These are phyloP conservation scores for Uronychia setigera DNA, from an alignment of 73 alveolate species.

Conservation along the genomic window DNA sequence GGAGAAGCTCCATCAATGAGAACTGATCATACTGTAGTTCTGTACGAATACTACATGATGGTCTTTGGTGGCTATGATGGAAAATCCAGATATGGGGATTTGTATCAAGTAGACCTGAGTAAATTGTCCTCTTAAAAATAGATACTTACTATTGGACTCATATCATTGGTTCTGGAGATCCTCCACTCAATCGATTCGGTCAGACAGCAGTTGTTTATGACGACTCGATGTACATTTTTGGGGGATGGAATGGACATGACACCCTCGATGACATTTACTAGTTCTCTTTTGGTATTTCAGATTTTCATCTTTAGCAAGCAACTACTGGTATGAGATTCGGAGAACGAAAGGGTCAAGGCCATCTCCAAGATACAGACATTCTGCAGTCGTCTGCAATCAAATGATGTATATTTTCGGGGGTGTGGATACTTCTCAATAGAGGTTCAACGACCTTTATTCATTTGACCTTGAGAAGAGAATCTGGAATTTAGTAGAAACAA, in stretches of 20 bases:
- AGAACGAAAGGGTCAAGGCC: slow-evolving; percentile 50
- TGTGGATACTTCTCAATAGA: slow-evolving; percentile 69
- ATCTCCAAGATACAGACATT: slow-evolving; percentile 77
- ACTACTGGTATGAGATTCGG: slow-evolving; percentile 58
- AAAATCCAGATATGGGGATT: slow-evolving; percentile 68
- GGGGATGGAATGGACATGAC: slow-evolving; percentile 97
- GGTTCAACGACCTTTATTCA: slow-evolving; percentile 76
- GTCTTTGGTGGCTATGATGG: slow-evolving; percentile 91
- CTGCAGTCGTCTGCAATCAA: slow-evolving; percentile 77
- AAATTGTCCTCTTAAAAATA: neutral
- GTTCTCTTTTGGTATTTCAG: slow-evolving; percentile 49
- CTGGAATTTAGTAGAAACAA: slow-evolving; percentile 69
- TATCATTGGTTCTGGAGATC: slow-evolving; percentile 52
- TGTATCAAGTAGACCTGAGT: slow-evolving; percentile 33
- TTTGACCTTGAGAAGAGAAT: slow-evolving; percentile 65
- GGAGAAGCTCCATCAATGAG: slow-evolving; percentile 51
- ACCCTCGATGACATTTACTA: slow-evolving; percentile 91
- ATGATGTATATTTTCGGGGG: slow-evolving; percentile 87
- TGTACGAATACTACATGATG: slow-evolving; percentile 59
- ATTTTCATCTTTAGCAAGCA: slow-evolving; percentile 56
- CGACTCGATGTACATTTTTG: slow-evolving; percentile 85
- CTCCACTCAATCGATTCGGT: slow-evolving; percentile 77
- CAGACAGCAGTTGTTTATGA: slow-evolving; percentile 77
- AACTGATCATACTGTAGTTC: slow-evolving; percentile 82
- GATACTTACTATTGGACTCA: slow-evolving; percentile 68